Percentiles rank a stretch among this genome's conserved stretches.
phyloP scores from a whole-genome alignment of 129 eudicot genomes.

The Flaveria sonorensis region DNA sequence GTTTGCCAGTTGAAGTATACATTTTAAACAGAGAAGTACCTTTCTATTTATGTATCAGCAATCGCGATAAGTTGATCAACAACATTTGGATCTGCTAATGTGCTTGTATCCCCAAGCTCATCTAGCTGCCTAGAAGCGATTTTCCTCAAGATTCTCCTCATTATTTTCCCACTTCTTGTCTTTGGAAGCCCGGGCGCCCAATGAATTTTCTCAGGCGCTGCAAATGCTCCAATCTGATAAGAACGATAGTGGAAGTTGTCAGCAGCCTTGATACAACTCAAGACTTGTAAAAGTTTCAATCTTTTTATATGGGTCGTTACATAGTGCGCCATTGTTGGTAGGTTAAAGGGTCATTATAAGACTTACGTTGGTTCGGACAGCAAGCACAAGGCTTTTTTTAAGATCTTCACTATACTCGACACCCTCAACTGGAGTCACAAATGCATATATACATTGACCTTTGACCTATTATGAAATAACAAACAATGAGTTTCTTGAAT shows the following conservation, averaged over 20 bases:
- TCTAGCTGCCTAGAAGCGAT: slow-evolving; percentile 84
- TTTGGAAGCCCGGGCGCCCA: slow-evolving; percentile 99
- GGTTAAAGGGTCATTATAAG: not conserved
- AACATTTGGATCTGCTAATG: slow-evolving; percentile 86
- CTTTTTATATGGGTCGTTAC: not conserved
- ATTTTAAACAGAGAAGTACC: not conserved
- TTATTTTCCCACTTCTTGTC: slow-evolving; percentile 17
- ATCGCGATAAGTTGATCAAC: slow-evolving; percentile 89
- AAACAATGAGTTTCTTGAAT: not conserved
- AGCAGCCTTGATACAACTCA: not conserved
- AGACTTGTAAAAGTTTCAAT: not conserved
- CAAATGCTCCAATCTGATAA: slow-evolving; percentile 96
- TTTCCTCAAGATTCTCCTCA: slow-evolving; percentile 83
- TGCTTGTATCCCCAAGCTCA: slow-evolving; percentile 90
- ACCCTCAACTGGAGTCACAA: slow-evolving; percentile 86
- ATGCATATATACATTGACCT: slow-evolving; percentile 97
- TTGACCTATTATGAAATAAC: slow-evolving; percentile 52
- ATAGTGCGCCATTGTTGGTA: not conserved
- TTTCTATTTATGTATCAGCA: slow-evolving; percentile 41
- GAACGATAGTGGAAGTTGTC: not conserved
- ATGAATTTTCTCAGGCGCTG: slow-evolving; percentile 86
- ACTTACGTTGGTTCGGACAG: slow-evolving; percentile 82
- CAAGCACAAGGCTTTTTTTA: slow-evolving; percentile 65
- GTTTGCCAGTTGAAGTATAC: slow-evolving; percentile 10
- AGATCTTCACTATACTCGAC: slow-evolving; percentile 91